Evolutionary conservation across 176 grass and related monocot genomes (phyloP).

Genomic region (Stipa capillata): DNA sequence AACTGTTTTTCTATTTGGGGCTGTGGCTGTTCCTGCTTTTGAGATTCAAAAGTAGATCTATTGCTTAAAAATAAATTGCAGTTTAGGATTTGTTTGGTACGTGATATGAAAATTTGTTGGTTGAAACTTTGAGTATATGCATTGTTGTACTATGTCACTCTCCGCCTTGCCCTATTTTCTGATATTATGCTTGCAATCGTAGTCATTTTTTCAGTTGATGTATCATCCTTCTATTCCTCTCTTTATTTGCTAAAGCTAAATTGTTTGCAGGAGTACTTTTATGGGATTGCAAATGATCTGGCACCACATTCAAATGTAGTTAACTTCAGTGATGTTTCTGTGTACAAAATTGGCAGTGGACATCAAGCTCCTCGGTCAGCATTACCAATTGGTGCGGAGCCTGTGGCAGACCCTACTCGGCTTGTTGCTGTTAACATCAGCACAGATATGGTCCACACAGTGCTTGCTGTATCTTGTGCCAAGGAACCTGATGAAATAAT

Average conservation of each 20-base stretch:
- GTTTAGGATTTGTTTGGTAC: neutral
- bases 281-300: constrained; percentile 84
- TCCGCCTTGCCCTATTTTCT: neutral
- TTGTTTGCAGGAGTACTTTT: constrained; percentile 86
- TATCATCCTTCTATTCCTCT: neutral
- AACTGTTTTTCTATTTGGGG: neutral
- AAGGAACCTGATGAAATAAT: constrained; percentile 92
- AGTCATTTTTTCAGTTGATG: neutral
- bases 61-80: neutral
- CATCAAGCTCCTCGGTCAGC: constrained; percentile 91
- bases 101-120: neutral
- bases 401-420: constrained; percentile 76
- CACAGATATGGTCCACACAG: constrained; percentile 83
- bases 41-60: neutral
- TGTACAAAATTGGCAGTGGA: constrained; percentile 81
- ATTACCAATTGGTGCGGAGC: constrained; percentile 82
- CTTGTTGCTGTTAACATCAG: constrained; percentile 74
- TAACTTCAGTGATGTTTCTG: constrained; percentile 79
- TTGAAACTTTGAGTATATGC: neutral
- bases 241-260: neutral
- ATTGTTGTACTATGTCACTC: neutral
- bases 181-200: neutral
- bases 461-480: constrained; percentile 83
- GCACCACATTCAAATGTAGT: constrained; percentile 93
- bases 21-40: neutral